A percentile compares a stretch with the other conserved stretches of the same genome.
phyloP scores from a whole-genome alignment of 169 alveolate species.

The Theileria annulata region DNA sequence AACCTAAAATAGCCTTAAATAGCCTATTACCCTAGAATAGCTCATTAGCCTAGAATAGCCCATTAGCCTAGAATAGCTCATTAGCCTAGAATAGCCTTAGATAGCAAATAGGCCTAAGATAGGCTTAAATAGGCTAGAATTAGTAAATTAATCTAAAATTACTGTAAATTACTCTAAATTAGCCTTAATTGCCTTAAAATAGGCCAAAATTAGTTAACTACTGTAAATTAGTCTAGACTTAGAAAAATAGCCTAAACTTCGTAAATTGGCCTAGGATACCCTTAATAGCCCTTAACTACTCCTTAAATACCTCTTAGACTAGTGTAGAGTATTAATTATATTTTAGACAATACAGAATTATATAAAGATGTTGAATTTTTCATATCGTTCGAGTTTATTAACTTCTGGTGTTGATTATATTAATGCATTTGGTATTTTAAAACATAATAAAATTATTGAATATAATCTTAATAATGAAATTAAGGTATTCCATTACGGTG shows the following conservation, averaged over 20 bases:
- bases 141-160: too few species aligned
- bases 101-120: too few species aligned
- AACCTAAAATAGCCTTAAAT: too few species aligned
- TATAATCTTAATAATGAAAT: conserved; percentile 23
- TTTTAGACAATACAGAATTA: conserved; percentile 83
- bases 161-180: too few species aligned
- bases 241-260: not conserved
- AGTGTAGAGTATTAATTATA: not conserved
- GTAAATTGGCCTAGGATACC: not conserved
- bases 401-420: conserved; percentile 82
- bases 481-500: conserved; percentile 4
- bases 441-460: conserved; percentile 27
- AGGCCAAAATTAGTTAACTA: too few species aligned
- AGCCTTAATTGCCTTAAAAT: too few species aligned
- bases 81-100: too few species aligned
- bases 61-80: too few species aligned
- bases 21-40: too few species aligned
- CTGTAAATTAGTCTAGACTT: too few species aligned
- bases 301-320: not conserved
- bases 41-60: too few species aligned
- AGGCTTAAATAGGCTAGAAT: too few species aligned
- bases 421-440: conserved; percentile 82
- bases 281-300: not conserved
- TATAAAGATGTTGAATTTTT: conserved; percentile 88
- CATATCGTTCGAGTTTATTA: conserved; percentile 88